Conservation (phyloP, 192 early-diverging fungal species). For the Phycomyces nitens region DNA sequence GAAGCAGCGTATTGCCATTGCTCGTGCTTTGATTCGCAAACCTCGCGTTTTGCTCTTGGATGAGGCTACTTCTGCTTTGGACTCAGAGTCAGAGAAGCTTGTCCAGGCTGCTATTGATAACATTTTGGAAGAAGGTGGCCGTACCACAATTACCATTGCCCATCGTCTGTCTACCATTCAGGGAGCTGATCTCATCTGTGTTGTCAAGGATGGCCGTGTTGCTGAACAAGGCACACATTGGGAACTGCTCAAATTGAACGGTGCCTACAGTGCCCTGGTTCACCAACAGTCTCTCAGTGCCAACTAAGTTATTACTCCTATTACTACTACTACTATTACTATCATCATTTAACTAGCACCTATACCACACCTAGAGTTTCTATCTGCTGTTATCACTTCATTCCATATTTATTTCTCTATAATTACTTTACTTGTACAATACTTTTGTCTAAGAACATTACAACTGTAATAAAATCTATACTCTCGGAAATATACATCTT, state of each 20-base stretch:
- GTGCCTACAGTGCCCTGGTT: constrained; percentile 61
- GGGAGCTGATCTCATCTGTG: constrained; percentile 63
- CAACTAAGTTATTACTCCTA: constrained; percentile 5
- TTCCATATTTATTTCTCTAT: too few relatives aligned
- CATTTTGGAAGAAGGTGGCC: constrained; percentile 52
- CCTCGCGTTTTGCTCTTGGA: constrained; percentile 84
- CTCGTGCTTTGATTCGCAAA: constrained; percentile 81
- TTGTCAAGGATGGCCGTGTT: constrained; percentile 66
- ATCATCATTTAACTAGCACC: too few relatives aligned
- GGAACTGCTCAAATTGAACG: constrained; percentile 53
- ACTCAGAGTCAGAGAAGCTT: constrained; percentile 66
- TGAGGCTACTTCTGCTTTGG: constrained; percentile 75
- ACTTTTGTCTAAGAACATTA: too few relatives aligned
- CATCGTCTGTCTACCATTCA: constrained; percentile 73
- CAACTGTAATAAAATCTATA: too few relatives aligned
- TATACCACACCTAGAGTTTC: too few relatives aligned
- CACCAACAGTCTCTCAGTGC: constrained; percentile 57
- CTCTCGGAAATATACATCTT: too few relatives aligned
- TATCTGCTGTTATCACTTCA: too few relatives aligned
- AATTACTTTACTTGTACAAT: too few relatives aligned
- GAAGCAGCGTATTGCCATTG: constrained; percentile 86
- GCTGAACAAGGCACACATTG: constrained; percentile 62
- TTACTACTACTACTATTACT: neutral
- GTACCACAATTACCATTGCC: constrained; percentile 74
- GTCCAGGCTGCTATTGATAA: constrained; percentile 70